Conservation (phyloP, 192 early-diverging fungal species). For the Neocallimastix lanati region DNA sequence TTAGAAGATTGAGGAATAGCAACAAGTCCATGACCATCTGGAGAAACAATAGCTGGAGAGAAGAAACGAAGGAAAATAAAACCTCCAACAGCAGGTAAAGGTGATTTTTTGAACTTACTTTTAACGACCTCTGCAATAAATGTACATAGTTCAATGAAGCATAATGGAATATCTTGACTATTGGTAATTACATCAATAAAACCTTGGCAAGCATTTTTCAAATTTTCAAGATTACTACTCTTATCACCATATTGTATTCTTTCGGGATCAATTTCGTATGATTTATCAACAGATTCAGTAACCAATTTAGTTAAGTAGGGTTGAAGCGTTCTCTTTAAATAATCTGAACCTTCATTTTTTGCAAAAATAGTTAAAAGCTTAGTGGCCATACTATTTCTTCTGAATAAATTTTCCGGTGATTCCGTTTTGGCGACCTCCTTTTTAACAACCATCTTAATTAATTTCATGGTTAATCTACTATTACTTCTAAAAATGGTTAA, state of each 20-base stretch:
- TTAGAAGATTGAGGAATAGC: constrained; percentile 29
- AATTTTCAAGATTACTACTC: constrained; percentile 56
- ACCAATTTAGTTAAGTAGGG: constrained; percentile 57
- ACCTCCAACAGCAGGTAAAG: constrained; percentile 73
- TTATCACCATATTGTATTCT: constrained; percentile 48
- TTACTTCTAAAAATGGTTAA: constrained; percentile 47
- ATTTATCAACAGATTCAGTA: constrained; percentile 43
- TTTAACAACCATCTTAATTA: constrained; percentile 66
- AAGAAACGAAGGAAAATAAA: constrained; percentile 93
- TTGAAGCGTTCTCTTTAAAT: constrained; percentile 58
- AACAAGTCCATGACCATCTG: constrained; percentile 69
- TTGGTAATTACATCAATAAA: constrained; percentile 75
- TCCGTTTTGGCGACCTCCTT: constrained; percentile 70
- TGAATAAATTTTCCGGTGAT: constrained; percentile 66
- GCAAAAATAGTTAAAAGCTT: constrained; percentile 68
- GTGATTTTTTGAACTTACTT: constrained; percentile 63
- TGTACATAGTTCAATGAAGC: constrained; percentile 65
- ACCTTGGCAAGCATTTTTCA: constrained; percentile 49
- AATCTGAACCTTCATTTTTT: constrained; percentile 60
- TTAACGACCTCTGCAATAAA: constrained; percentile 58
- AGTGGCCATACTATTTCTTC: constrained; percentile 81
- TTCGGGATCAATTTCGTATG: constrained; percentile 77
- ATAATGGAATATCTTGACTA: constrained; percentile 40
- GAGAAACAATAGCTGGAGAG: constrained; percentile 85
- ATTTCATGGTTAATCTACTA: constrained; percentile 36